Base-by-base conservation (phyloP, 2,329 filamentous ascomycete genomes). In the Calonectria pteridis region DNA sequence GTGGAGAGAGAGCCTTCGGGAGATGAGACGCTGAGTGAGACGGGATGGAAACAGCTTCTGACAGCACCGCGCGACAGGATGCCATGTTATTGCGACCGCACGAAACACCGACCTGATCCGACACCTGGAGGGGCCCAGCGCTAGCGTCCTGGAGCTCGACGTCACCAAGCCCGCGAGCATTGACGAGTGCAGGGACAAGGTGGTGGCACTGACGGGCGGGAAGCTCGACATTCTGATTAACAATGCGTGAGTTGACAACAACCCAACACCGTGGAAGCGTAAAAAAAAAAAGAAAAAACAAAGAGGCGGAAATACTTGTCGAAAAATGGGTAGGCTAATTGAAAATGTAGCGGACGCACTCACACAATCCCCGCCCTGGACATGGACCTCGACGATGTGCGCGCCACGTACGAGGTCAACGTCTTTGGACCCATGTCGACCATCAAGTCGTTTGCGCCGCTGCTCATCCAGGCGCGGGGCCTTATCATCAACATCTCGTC, bases 211-310 rank as follows among this genome's bases (percentile, higher is more conserved):
- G 59, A 91, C 88, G 2, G 85, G 85, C 11, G 89, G 89, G 18
- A 87, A 83, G 59, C 86, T 92, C 6, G 90, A 92, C 75, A 87
- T 91, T 58, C 88, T 92, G 23, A 86, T 92, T 63, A 92, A 91
- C 82, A 92, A 92, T 73, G 90, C 90, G 88, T 91, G 75, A 74
- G 86, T 78, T 40, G 18, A 43, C 40, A n/a, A 46, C n/a, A n/a
- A 46, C n/a, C 9, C 20, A 23, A 23, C 9, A 46, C 7, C 6
- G 6, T 23, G 18, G 20, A 14, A 2, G 13, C 13, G 29, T 18
- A 29, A 53, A 20, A 29, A 20, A 6, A 26, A 58, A 37, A 58
- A 37, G 31, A 11, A 26, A 16, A 35, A 31, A 33, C 2, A 40
- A 16, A 23, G 35, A 33, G 4, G 33, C 33, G 33, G 33, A 11